Percentiles rank a stretch among this genome's conserved stretches.
Conservation (phyloP, 768 basidiomycete genomes). For the Suillus subluteus region DNA sequence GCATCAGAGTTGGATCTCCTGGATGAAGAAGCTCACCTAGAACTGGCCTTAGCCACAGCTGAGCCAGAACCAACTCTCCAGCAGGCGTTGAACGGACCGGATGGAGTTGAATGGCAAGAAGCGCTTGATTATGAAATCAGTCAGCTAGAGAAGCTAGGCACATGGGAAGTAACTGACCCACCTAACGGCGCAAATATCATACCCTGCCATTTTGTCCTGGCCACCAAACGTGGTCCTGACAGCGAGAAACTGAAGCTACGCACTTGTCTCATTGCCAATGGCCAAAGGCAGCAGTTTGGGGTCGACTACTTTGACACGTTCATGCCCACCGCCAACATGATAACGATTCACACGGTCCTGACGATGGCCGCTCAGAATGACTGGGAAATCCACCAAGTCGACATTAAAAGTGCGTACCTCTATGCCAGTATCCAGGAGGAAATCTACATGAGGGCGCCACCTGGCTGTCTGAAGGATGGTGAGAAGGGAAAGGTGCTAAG, state of each 20-base stretch:
- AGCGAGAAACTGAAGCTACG: not conserved
- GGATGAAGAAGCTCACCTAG: too few species aligned
- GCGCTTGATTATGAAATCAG: slow-evolving; percentile 15
- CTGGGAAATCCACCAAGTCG: too few species aligned
- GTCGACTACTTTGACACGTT: slow-evolving; percentile 29
- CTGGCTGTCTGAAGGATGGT: slow-evolving; percentile 21
- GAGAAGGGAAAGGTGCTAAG: slow-evolving; percentile 31
- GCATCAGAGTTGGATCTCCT: too few species aligned
- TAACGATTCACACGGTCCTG: not conserved
- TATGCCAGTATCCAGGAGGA: slow-evolving; percentile 22
- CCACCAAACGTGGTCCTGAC: not conserved
- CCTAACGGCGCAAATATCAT: slow-evolving; percentile 33
- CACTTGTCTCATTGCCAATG: not conserved
- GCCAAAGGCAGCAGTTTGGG: not conserved
- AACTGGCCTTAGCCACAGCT: not conserved
- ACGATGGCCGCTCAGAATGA: too few species aligned
- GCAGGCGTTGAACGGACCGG: slow-evolving; percentile 4
- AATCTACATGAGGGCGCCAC: slow-evolving; percentile 42
- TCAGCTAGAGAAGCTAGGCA: slow-evolving; percentile 17
- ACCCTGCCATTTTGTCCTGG: not conserved
- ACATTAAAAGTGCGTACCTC: too few species aligned
- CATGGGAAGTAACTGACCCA: slow-evolving; percentile 28
- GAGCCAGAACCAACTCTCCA: not conserved
- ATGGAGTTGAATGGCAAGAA: slow-evolving; percentile 7
- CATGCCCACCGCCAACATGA: not conserved